Percentiles rank a stretch among this genome's conserved stretches.
Conservation (phyloP, 2,329 filamentous ascomycete genomes). For the Sporothrix pallida region DNA sequence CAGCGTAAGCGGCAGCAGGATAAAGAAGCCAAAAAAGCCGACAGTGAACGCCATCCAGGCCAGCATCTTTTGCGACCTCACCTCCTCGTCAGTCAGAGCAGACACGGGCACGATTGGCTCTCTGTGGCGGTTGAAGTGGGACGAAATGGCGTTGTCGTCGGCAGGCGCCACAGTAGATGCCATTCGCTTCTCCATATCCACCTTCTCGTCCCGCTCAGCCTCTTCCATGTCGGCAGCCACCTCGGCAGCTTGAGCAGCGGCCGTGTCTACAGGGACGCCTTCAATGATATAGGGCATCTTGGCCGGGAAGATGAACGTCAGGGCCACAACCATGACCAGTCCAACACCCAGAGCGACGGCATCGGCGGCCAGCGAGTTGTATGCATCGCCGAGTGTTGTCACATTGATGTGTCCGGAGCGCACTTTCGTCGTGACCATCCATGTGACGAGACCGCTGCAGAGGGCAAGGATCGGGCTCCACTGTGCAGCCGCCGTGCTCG, state of each 20-base stretch:
- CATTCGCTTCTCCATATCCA: not conserved
- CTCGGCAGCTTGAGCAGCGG: not conserved
- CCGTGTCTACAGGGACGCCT: not conserved
- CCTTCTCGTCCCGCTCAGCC: not conserved
- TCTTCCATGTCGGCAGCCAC: not conserved
- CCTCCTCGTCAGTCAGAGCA: not conserved
- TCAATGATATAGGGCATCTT: not conserved
- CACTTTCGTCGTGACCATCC: conserved; percentile 11
- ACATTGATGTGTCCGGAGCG: not conserved
- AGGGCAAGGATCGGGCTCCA: not conserved
- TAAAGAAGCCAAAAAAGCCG: conserved; percentile 11
- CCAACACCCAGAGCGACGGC: not conserved
- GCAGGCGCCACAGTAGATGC: not conserved
- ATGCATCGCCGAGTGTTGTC: not conserved
- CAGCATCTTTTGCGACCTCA: not conserved
- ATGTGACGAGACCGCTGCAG: not conserved
- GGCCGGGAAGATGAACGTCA: not conserved
- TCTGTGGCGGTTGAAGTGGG: conserved; percentile 6
- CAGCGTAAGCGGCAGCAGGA: not conserved
- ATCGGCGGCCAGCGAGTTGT: conserved; percentile 9
- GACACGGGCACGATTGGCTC: conserved; percentile 1
- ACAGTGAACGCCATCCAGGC: not conserved
- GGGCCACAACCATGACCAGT: not conserved
- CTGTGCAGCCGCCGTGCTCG: not conserved
- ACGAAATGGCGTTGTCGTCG: not conserved